Conservation (phyloP, 192 early-diverging fungal genomes). For the Backusella psychrophila region DNA sequence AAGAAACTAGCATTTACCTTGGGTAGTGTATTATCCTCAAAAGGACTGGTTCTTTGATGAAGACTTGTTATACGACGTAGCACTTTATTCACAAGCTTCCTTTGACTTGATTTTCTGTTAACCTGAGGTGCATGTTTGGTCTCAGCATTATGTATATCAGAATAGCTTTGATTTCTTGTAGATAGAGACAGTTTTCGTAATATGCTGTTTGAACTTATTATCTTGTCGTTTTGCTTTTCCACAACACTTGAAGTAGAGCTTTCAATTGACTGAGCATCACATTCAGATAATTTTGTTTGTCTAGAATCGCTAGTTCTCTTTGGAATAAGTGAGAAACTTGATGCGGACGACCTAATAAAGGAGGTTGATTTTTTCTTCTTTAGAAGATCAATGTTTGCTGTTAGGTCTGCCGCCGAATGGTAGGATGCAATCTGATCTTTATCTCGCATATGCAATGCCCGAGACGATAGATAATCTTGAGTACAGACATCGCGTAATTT, state of each 20-base stretch:
- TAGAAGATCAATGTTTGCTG: not conserved
- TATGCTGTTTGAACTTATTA: not conserved
- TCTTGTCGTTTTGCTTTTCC: not conserved
- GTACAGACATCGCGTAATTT: constrained; percentile 35
- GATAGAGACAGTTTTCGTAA: constrained; percentile 1
- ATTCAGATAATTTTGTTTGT: constrained; percentile 7
- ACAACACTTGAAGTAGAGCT: not conserved
- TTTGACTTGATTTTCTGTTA: not conserved
- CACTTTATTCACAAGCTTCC: constrained; percentile 3
- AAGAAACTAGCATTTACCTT: not conserved
- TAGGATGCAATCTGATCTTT: not conserved
- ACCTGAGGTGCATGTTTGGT: not conserved
- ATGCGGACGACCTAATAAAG: constrained; percentile 21
- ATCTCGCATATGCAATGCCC: constrained; percentile 27
- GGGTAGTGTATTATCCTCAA: not conserved
- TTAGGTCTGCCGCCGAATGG: not conserved
- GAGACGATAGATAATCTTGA: constrained; percentile 28
- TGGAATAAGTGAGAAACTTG: constrained; percentile 20
- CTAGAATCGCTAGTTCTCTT: not conserved
- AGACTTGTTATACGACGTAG: constrained; percentile 4
- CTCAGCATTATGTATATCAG: not conserved
- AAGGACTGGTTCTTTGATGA: not conserved
- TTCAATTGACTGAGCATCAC: not conserved
- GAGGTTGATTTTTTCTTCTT: constrained; percentile 17
- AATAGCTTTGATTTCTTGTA: constrained; percentile 7